phyloP scores from a whole-genome alignment of 345 rosid genomes.

The Aethionema arabicum region DNA sequence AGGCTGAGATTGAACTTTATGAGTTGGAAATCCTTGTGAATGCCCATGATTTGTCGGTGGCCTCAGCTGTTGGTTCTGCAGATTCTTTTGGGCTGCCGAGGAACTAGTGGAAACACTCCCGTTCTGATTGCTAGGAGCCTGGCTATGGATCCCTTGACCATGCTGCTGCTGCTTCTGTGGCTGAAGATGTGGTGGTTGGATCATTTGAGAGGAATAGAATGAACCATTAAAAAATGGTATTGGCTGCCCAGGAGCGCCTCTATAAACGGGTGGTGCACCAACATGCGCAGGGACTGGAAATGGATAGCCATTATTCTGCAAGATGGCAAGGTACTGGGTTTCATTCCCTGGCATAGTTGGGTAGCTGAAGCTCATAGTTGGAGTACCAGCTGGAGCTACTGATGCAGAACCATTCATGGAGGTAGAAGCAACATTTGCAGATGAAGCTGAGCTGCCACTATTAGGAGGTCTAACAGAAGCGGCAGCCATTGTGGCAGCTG shows the following conservation, averaged over 20 bases:
- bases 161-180: constrained; percentile 57
- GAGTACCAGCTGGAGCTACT: constrained; percentile 56
- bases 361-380: constrained; percentile 84
- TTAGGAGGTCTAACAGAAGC: constrained; percentile 64
- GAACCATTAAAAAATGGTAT: constrained; percentile 82
- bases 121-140: constrained; percentile 48
- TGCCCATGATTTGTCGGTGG: constrained; percentile 43
- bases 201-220: constrained; percentile 89
- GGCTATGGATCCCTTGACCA: constrained; percentile 66
- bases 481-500: constrained; percentile 65
- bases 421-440: constrained; percentile 46
- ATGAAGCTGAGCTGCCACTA: constrained; percentile 42
- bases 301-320: constrained; percentile 78
- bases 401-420: constrained; percentile 51
- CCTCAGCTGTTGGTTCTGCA: constrained; percentile 76
- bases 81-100: constrained; percentile 73
- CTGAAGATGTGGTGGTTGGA: constrained; percentile 71
- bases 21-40: constrained; percentile 64
- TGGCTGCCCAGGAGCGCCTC: constrained; percentile 72
- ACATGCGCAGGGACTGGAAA: constrained; percentile 91
- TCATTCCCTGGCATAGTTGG: constrained; percentile 77
- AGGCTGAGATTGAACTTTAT: constrained; percentile 58
- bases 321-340: constrained; percentile 82
- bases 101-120: constrained; percentile 68
- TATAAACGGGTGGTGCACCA: constrained; percentile 63